These are phyloP conservation scores for Cenchrus purpureus DNA, from an alignment of 176 grass and related monocot genomes.

Conservation along the genomic window DNA sequence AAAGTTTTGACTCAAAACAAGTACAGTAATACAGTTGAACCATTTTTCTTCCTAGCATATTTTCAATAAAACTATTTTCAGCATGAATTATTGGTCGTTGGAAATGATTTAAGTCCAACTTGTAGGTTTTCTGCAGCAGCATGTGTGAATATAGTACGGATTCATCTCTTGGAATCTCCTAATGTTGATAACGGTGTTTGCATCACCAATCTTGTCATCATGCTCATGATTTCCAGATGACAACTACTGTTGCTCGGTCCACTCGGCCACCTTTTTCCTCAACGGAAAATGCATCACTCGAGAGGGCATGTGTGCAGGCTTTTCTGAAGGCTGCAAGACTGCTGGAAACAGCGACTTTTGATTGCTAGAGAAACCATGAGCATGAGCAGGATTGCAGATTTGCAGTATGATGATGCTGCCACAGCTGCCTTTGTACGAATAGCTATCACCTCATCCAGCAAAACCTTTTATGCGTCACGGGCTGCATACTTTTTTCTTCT, in stretches of 20 bases:
- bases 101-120: neutral
- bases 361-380: constrained; percentile 44
- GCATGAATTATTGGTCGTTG: neutral
- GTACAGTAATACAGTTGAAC: neutral
- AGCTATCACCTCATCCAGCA: neutral
- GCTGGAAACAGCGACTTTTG: constrained; percentile 14
- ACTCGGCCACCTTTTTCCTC: constrained; percentile 1
- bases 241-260: neutral
- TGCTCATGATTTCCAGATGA: constrained; percentile 24
- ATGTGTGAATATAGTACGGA: constrained; percentile 1
- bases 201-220: neutral
- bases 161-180: neutral
- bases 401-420: constrained; percentile 27
- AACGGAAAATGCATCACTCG: constrained; percentile 14
- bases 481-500: neutral
- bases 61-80: constrained; percentile 5
- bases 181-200: neutral
- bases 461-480: neutral
- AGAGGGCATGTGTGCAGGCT: constrained; percentile 34
- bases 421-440: constrained; percentile 16
- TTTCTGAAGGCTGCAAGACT: constrained; percentile 50
- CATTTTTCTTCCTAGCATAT: neutral
- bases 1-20: constrained; percentile 4
- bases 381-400: constrained; percentile 39
- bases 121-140: neutral